Percentiles rank a stretch among this genome's conserved stretches.
phyloP scores from a whole-genome alignment of 345 rosid species.

The Boechera divaricarpa region DNA sequence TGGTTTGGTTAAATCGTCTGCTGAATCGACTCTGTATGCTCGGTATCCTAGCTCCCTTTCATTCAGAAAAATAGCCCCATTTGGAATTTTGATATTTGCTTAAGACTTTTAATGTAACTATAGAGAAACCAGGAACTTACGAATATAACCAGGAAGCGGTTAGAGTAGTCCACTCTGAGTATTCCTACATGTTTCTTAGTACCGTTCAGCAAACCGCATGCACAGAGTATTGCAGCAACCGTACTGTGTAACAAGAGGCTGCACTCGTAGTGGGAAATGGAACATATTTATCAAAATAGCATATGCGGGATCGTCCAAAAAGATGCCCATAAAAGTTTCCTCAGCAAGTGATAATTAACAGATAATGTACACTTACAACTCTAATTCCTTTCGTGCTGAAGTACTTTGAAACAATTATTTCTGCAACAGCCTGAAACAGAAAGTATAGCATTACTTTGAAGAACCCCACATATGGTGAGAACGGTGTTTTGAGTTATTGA shows the following conservation, averaged over 20 bases:
- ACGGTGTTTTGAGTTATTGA: neutral
- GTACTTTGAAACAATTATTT: slow-evolving; percentile 73
- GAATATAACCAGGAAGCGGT: slow-evolving; percentile 83
- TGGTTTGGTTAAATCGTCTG: slow-evolving; percentile 75
- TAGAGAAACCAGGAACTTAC: slow-evolving; percentile 54
- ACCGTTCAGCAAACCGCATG: slow-evolving; percentile 79
- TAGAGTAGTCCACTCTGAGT: slow-evolving; percentile 81
- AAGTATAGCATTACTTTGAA: slow-evolving; percentile 12
- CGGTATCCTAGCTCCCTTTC: slow-evolving; percentile 79
- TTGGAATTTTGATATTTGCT: neutral
- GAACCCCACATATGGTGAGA: slow-evolving; percentile 24
- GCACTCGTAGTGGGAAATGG: slow-evolving; percentile 39
- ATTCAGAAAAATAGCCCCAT: slow-evolving; percentile 20
- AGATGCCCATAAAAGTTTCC: neutral
- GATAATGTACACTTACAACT: slow-evolving; percentile 62
- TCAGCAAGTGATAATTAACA: slow-evolving; percentile 12
- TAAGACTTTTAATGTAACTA: neutral
- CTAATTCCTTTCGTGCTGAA: slow-evolving; percentile 70
- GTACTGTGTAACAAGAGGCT: slow-evolving; percentile 72
- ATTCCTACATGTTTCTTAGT: slow-evolving; percentile 60
- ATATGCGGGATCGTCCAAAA: neutral
- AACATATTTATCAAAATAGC: neutral
- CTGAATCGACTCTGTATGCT: slow-evolving; percentile 77
- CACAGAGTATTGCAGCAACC: slow-evolving; percentile 81
- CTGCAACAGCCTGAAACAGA: slow-evolving; percentile 74